Evolutionary conservation across 306 rosid genomes (phyloP), one percentile per base, ranked within the genome.

Genomic region (Benincasa hispida): DNA sequence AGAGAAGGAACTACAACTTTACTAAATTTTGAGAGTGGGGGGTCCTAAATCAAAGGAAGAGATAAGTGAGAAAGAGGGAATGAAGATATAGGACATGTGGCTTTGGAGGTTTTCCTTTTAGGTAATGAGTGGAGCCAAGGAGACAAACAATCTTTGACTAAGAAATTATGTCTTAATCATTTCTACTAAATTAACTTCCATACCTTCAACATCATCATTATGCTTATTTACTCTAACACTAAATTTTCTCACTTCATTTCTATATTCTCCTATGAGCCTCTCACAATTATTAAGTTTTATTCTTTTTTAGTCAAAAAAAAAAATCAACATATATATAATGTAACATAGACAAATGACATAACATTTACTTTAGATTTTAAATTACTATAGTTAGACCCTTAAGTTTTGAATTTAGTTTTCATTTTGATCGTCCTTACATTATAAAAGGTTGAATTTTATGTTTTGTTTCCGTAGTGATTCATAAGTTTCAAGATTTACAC

Each of bases 71-170:
- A 21, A 3, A 3, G 60, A 11, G 19, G 73, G 24, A 59, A 63
- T 63, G 72, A 9, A 4, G 13, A 5, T 50, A 5, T 15, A 63
- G 24, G 47, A 18, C 25, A 34, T 63, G 72, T 32, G 72, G 68
- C 27, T 34, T 62, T 32, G 42, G 4, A 19, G 25, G 72, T 3
- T 65, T 62, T 65, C 7, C 72, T 65, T 65, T 63, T 65, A 12
- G 69, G 69, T 24, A 65, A 41, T 67, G 56, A 32, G 35, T 42
- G 75, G 75, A 70, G 58, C 39, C 39, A 27, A 25, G 75, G 56
- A 45, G 75, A 67, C 54, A 69, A 42, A 8, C 37, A 47, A 70
- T 70, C 58, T 70, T 70, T 70, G 76, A 47, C 76, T 70, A 45
- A 69, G 75, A 69, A 70, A 70, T 70, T 70, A 47, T 70, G 76